Percentiles rank a stretch among this genome's conserved stretches.
These are phyloP conservation scores for Chalaropsis thielavioides DNA, from an alignment of 2,329 filamentous ascomycete species.

Conservation along the genomic window DNA sequence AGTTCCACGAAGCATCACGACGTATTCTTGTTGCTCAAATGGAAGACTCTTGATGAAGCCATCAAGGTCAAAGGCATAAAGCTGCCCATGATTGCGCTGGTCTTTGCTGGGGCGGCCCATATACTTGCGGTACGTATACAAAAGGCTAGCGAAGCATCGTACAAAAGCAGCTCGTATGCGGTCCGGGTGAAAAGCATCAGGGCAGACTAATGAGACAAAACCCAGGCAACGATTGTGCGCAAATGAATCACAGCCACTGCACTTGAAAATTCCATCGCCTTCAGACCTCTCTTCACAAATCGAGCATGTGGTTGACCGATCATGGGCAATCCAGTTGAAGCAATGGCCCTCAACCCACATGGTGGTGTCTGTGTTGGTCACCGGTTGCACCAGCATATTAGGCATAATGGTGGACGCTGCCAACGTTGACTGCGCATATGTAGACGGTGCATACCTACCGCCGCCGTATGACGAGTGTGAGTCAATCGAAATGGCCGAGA, in stretches of 20 bases:
- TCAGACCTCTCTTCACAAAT: slow-evolving; percentile 64
- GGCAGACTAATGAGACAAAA: slow-evolving; percentile 48
- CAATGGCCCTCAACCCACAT: slow-evolving; percentile 80
- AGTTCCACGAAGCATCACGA: slow-evolving; percentile 48
- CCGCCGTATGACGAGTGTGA: slow-evolving; percentile 57
- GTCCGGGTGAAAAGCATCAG: slow-evolving; percentile 46
- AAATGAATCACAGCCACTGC: slow-evolving; percentile 46
- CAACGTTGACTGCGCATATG: slow-evolving; percentile 73
- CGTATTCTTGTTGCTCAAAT: slow-evolving; percentile 51
- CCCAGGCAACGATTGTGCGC: slow-evolving; percentile 48
- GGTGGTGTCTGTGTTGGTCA: slow-evolving; percentile 61
- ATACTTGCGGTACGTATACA: slow-evolving; percentile 53
- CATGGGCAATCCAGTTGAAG: slow-evolving; percentile 47
- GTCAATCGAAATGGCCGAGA: slow-evolving; percentile 45
- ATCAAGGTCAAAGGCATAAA: slow-evolving; percentile 51
- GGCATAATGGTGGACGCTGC: slow-evolving; percentile 81
- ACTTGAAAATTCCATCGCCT: slow-evolving; percentile 60
- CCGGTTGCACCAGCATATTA: slow-evolving; percentile 64
- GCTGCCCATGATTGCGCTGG: slow-evolving; percentile 44
- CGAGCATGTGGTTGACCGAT: slow-evolving; percentile 48
- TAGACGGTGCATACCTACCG: slow-evolving; percentile 61
- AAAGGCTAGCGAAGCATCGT: slow-evolving; percentile 48
- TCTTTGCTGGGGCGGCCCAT: slow-evolving; percentile 44
- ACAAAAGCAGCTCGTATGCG: slow-evolving; percentile 50
- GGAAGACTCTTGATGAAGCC: slow-evolving; percentile 50